Base-by-base conservation (phyloP, 768 basidiomycete genomes). In the Rhodotorula diobovata region DNA sequence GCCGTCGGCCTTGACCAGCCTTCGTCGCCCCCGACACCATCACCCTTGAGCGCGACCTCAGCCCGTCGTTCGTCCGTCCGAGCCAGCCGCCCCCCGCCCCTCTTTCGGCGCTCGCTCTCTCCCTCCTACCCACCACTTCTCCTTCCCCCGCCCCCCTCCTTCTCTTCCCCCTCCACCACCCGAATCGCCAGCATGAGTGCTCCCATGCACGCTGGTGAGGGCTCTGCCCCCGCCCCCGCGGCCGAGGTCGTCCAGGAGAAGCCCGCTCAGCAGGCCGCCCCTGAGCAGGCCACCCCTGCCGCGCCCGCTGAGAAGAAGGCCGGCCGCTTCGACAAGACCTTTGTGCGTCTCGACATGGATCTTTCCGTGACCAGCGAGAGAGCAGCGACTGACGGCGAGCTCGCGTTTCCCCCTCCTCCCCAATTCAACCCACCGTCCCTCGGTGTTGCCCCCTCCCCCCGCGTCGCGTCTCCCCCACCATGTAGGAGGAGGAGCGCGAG, bases 281-380 rank as follows among this genome's bases (percentile, higher is more conserved):
- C 58, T n/a, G n/a, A n/a, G n/a, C n/a, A n/a, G 16, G 28, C 39
- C 25, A 18, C 58, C 28, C 68, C 5, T 5, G 63, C 55, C 34
- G 32, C 63, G 9, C 16, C 68, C 51, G 70, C 61, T 63, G 65
- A 75, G 63, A 75, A 77, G 74, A 55, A 61, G 61, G 28, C 63
- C 25, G 68, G 73, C 23, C 68, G 68, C 18, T 75, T 72, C 68
- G 74, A 75, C 68, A 75, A 75, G 67, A 72, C 71, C 58, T 75
- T 75, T 43, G 45, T 67, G 51, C 66, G 59, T 53, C 18, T 32
- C 43, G 14, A 0, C 20, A 8, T n/a, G 6, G 1, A 32, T 18
- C 37, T 16, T n/a, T 10, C 10, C 25, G 16, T 5, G 32, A 4
- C 28, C 21, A n/a, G 32, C 34, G 4, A 20, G 41, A 23, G n/a